phyloP scores from a whole-genome alignment of 306 rosid species.

The Rosa lucieae region DNA sequence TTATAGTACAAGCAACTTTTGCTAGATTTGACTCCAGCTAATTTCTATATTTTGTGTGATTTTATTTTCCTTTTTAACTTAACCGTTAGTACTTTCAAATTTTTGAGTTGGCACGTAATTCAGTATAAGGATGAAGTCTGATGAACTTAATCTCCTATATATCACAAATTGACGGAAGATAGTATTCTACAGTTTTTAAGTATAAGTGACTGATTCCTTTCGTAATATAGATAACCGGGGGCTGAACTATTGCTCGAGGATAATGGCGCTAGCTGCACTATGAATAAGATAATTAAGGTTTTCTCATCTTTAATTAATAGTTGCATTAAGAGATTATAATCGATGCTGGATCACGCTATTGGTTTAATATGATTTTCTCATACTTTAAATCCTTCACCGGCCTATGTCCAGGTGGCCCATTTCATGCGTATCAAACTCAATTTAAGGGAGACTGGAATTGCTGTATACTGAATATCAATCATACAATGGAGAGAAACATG shows the following conservation, averaged over 20 bases:
- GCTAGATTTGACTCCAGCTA: not conserved
- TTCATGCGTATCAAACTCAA: conserved; percentile 10
- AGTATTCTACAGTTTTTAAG: not conserved
- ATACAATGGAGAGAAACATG: not conserved
- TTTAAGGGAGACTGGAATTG: not conserved
- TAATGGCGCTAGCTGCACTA: not conserved
- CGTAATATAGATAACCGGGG: not conserved
- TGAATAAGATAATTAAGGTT: not conserved
- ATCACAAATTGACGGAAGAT: not conserved
- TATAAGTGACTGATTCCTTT: not conserved
- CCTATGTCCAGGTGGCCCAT: conserved; percentile 3
- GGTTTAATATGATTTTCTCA: not conserved
- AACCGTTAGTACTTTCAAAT: not conserved
- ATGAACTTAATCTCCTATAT: not conserved
- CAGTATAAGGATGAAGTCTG: not conserved
- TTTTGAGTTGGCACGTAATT: not conserved
- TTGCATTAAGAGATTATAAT: not conserved
- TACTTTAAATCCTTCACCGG: not conserved
- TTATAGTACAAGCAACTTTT: not conserved
- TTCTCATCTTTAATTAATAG: not conserved
- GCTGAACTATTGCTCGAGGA: not conserved
- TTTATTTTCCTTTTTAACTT: not conserved
- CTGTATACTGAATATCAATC: not conserved
- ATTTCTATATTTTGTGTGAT: not conserved
- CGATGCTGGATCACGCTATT: not conserved